A percentile compares a stretch with the other conserved stretches of the same genome.
Conservation (phyloP, 2,329 filamentous ascomycete species). For the Beauveria caledonica region DNA sequence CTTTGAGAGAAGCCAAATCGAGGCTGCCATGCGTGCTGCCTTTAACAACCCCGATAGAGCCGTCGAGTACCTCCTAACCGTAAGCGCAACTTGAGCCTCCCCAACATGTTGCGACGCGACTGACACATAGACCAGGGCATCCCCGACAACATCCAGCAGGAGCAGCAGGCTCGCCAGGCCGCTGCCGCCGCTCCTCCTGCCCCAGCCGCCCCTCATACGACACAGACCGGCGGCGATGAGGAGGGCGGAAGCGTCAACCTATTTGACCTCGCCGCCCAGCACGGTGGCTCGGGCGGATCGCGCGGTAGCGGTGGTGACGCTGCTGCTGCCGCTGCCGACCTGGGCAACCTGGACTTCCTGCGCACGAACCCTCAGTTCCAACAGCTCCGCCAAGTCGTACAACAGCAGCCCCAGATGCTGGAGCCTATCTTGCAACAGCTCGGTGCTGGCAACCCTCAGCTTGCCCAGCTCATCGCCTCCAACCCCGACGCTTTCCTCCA, state of each 20-base stretch:
- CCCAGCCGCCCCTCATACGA: conserved; percentile 28
- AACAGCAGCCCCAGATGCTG: conserved; percentile 96
- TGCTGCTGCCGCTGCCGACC: conserved; percentile 44
- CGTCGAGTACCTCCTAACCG: conserved; percentile 88
- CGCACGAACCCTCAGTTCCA: conserved; percentile 96
- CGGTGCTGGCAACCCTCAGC: conserved; percentile 85
- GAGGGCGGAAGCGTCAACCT: conserved; percentile 72
- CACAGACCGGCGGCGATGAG: conserved; percentile 39
- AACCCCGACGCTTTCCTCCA: conserved; percentile 92
- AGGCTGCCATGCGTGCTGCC: conserved; percentile 89
- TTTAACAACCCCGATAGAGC: conserved; percentile 96
- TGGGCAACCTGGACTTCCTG: conserved; percentile 84
- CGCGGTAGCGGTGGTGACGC: conserved; percentile 35
- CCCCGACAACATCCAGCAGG: conserved; percentile 70
- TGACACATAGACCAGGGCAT: conserved; percentile 57
- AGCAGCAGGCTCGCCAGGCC: conserved; percentile 47
- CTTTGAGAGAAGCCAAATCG: conserved; percentile 80
- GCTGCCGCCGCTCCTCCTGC: conserved; percentile 36
- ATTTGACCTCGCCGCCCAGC: conserved; percentile 85
- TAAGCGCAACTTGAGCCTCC: conserved; percentile 34
- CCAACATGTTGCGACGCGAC: neutral
- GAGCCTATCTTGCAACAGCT: conserved; percentile 97
- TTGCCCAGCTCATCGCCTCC: conserved; percentile 83
- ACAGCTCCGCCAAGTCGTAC: conserved; percentile 91
- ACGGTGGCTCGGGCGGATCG: conserved; percentile 38